These are phyloP conservation scores for Penicillium parvum DNA, from an alignment of 495 filamentous ascomycete species.

Conservation along the genomic window DNA sequence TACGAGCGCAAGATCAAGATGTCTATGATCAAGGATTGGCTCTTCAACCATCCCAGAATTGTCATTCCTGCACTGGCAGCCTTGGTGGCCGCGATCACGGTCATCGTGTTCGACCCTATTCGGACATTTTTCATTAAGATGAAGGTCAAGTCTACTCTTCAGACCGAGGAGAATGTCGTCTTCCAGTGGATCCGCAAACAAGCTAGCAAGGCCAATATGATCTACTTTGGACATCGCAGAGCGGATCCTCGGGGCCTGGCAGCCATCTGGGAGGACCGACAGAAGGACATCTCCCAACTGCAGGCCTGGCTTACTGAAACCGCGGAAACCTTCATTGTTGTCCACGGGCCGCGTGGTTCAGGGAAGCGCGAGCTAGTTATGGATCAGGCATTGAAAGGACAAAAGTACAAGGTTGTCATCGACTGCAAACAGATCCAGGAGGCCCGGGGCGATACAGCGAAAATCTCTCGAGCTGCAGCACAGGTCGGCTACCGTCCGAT, in stretches of 20 bases:
- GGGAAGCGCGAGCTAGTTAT: constrained; percentile 86
- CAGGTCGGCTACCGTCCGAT: constrained; percentile 91
- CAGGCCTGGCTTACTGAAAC: constrained; percentile 84
- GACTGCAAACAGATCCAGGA: constrained; percentile 95
- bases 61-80: constrained; percentile 80
- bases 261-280: constrained; percentile 85
- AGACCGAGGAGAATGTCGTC: constrained; percentile 63
- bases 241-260: constrained; percentile 65
- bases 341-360: constrained; percentile 87
- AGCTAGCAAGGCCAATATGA: constrained; percentile 61
- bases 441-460: constrained; percentile 83
- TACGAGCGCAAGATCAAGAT: constrained; percentile 74
- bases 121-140: constrained; percentile 87
- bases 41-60: constrained; percentile 82
- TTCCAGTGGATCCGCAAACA: constrained; percentile 79
- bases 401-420: constrained; percentile 76
- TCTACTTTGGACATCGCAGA: constrained; percentile 51
- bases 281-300: constrained; percentile 72
- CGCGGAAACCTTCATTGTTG: constrained; percentile 86
- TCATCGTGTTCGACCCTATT: constrained; percentile 89
- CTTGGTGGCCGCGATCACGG: constrained; percentile 74
- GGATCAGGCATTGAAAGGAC: constrained; percentile 73
- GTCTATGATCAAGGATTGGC: constrained; percentile 81
- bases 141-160: constrained; percentile 74
- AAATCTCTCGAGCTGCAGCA: constrained; percentile 72